Base-by-base conservation (phyloP, 2,329 filamentous ascomycete genomes). In the Venturia effusa region DNA sequence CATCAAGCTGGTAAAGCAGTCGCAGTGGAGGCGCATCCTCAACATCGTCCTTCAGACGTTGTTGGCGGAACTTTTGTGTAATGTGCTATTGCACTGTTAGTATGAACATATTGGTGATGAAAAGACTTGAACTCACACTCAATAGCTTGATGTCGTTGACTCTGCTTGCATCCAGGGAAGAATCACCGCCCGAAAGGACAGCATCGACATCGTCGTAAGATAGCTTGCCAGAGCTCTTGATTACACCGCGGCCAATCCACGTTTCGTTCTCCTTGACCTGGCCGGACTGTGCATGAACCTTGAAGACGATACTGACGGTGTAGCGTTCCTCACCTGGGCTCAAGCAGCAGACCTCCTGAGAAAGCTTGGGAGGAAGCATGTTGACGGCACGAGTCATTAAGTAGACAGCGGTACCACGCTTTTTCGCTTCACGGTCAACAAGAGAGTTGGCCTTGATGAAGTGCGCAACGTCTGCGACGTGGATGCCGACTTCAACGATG, bases 361-460 rank as follows among this genome's bases (percentile, higher is more conserved):
- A 88, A 67, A 99, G 81, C 76, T 90, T 92, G 0, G 89, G 83
- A 17, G 94, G 94, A 43, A 99, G 84, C 83, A 99, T 87, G 71
- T 81, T 93, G 82, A 84, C 93, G 81, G 80, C 88, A 79, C 92
- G 87, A 79, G 96, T 94, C 78, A 96, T 88, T 67, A 99, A 82
- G 73, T 97, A 95, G 30, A 99, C 94, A 41, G 92, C 92, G 64
- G 92, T 97, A 66, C 93, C 93, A 68, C 94, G 90, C 83, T 97
- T 99, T 84, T 94, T 96, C 13, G 94, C 94, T 77, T 99, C 94
- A 59, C 94, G 88, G 72, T 99, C 94, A 61, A 97, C 92, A 57
- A 97, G 84, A 19, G 92, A 96, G 79, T 95, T 96, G 59, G 88
- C 83, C 82, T 97, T 97, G 74, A 99, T 90, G 73, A 99, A 99